Conservation (phyloP, 768 basidiomycete genomes). For the Mycena albidolilacea region DNA sequence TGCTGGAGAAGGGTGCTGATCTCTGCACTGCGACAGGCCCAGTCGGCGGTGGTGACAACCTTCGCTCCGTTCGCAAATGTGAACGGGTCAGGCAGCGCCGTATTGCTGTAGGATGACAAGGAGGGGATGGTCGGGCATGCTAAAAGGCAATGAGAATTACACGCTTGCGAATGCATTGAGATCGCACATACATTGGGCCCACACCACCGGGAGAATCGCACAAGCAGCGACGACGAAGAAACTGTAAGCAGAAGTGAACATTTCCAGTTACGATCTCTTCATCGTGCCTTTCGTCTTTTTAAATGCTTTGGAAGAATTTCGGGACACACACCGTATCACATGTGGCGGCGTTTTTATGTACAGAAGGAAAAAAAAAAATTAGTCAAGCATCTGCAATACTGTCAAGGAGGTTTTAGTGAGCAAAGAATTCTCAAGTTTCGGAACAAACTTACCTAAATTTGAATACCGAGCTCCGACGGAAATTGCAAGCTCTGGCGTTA, state of each 20-base stretch:
- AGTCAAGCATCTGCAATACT: neutral
- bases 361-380: neutral
- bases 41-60: conserved; percentile 62
- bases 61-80: conserved; percentile 61
- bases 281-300: neutral
- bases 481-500: neutral
- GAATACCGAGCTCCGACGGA: neutral
- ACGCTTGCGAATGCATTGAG: neutral
- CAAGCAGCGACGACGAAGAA: conserved; percentile 21
- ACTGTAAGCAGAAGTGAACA: conserved; percentile 5
- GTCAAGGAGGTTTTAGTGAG: too few species aligned
- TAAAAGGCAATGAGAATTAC: neutral
- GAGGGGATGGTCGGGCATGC: conserved; percentile 37
- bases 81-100: conserved; percentile 68
- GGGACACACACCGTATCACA: neutral
- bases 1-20: conserved; percentile 64
- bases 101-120: conserved; percentile 54
- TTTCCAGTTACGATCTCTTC: neutral
- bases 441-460: too few species aligned
- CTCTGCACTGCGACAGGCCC: conserved; percentile 66
- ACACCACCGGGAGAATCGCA: neutral
- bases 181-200: conserved; percentile 13
- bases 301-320: conserved; percentile 13
- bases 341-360: neutral
- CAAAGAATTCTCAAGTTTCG: neutral